Evolutionary conservation across 306 rosid species (phyloP), one percentile per base, ranked within the genome.

Genomic region (Sphenostylis stenocarpa): DNA sequence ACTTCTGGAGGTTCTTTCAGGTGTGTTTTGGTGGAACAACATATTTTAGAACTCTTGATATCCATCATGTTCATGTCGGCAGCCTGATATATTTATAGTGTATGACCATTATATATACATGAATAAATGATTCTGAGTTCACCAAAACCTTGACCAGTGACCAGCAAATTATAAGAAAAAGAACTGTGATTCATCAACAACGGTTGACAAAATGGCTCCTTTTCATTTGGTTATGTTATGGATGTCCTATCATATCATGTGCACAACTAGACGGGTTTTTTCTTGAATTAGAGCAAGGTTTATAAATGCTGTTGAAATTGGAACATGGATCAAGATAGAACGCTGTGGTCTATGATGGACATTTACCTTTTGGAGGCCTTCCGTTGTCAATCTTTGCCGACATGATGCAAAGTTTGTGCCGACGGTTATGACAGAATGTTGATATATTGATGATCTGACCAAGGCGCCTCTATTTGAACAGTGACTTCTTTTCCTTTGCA

Each of bases 371-470:
- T 85, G 61, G 70, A 31, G 15, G 26, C 17, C 36, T 49, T 58
- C 17, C 31, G 2, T 43, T 80, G 77, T 78, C 66, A 69, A 34
- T 61, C 69, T 41, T 44, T 47, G 82, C 86, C 88, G 86, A 85
- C 88, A 85, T 17, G 86, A 78, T 61, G 84, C 88, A 82, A 85
- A 85, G 86, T 85, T 85, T 75, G 63, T 82, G 88, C 84, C 88
- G 84, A 77, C 72, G 76, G 86, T 78, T 81, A 65, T 73, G 84
- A 78, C 73, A 85, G 84, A 70, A 78, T 85, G 88, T 78, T 82
- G 55, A 82, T 65, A 39, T 38, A 65, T 82, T 62, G 38, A 17
- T 47, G 67, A 68, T 75, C 77, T 17, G 31, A 70, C 79, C 84
- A 69, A 77, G 69, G 83, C 73, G 70, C 85, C 83, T 65, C 77